Conservation (phyloP, 1,284 basidiomycete species). For the Vanrija sp. region DNA sequence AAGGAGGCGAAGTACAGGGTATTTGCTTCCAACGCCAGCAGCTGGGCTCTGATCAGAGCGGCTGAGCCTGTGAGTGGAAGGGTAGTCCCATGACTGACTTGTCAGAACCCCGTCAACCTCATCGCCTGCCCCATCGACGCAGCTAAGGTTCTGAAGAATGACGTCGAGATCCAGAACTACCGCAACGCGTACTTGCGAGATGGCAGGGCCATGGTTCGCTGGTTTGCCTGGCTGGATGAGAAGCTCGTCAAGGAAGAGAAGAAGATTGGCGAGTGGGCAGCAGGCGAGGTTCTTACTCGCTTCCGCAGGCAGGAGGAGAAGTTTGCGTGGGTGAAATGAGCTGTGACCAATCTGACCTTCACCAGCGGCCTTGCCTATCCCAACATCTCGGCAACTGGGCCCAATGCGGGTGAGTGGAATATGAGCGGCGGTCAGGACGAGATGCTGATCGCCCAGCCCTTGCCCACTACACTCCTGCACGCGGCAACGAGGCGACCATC, state of each 20-base stretch:
- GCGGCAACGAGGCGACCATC: conserved; percentile 66
- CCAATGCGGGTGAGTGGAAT: conserved; percentile 58
- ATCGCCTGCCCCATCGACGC: conserved; percentile 58
- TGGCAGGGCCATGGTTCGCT: conserved; percentile 80
- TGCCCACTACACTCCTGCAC: conserved; percentile 84
- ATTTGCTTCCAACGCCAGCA: conserved; percentile 31
- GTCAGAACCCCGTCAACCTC: conserved; percentile 30
- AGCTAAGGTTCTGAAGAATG: conserved; percentile 85
- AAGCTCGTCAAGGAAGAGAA: conserved; percentile 69
- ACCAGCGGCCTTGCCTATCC: conserved; percentile 76
- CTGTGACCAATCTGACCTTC: not conserved
- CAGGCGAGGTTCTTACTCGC: conserved; percentile 74
- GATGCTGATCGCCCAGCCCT: conserved; percentile 55
- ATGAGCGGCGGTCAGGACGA: not conserved
- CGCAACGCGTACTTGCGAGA: conserved; percentile 82
- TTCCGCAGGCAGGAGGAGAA: conserved; percentile 69
- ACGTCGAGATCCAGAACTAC: conserved; percentile 75
- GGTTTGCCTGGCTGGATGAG: conserved; percentile 87
- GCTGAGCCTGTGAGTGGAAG: conserved; percentile 27
- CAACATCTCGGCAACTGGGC: conserved; percentile 84
- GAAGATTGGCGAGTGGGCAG: conserved; percentile 82
- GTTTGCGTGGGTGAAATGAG: conserved; percentile 56
- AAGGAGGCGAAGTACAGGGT: conserved; percentile 24
- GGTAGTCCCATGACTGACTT: not conserved
- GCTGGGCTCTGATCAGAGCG: conserved; percentile 41